phyloP scores from a whole-genome alignment of 352 stramenopile genomes.

The Thraustochytrium striatum region DNA sequence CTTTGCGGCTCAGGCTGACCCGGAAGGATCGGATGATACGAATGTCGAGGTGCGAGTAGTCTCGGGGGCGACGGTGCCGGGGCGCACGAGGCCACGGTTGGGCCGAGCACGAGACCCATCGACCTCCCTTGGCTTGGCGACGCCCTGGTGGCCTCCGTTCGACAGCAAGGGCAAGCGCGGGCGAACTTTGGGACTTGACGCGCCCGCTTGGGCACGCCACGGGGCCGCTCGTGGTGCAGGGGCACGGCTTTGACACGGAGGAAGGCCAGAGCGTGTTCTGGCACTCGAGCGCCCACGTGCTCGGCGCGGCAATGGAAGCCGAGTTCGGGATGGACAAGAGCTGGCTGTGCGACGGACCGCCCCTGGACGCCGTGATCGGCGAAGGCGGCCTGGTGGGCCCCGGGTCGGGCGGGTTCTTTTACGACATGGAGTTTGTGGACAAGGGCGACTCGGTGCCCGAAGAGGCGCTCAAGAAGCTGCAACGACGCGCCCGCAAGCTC shows the following conservation, averaged over 20 bases:
- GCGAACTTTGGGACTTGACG: neutral
- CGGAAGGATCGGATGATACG: too few species aligned
- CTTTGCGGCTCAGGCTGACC: too few species aligned
- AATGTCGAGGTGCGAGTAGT: too few species aligned
- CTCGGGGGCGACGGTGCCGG: neutral
- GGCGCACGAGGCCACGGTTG: neutral
- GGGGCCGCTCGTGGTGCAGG: constrained; percentile 55
- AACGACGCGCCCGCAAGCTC: constrained; percentile 9
- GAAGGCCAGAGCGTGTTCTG: constrained; percentile 92
- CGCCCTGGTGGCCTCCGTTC: neutral
- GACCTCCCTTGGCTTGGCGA: neutral
- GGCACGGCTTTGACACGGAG: constrained; percentile 95
- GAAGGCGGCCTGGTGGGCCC: constrained; percentile 1
- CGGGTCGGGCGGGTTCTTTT: constrained; percentile 87
- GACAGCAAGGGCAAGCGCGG: neutral
- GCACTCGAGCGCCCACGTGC: constrained; percentile 94
- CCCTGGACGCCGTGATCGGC: constrained; percentile 68
- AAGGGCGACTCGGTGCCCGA: neutral
- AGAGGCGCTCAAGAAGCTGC: constrained; percentile 26
- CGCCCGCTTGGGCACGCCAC: neutral
- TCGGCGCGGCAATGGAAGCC: constrained; percentile 92
- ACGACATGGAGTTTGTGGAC: constrained; percentile 96
- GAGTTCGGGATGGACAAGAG: constrained; percentile 82
- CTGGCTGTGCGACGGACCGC: constrained; percentile 88
- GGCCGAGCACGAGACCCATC: neutral